A percentile compares a stretch with the other conserved stretches of the same genome.
Conservation (phyloP, 140 eudicot species). For the Artemisia princeps region DNA sequence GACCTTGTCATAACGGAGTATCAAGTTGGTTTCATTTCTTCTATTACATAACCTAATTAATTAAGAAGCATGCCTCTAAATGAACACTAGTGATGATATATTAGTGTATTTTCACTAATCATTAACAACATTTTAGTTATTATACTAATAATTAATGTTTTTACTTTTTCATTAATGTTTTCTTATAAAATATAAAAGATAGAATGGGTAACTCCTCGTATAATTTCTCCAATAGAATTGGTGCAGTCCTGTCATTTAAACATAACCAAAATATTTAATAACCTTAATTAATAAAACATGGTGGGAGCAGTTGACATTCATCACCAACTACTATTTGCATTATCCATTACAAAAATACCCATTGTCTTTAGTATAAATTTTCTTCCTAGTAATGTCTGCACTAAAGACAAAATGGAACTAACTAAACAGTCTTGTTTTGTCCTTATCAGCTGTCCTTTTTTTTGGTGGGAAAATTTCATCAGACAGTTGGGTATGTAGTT, state of each 20-base stretch:
- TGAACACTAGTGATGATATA: too few relatives aligned
- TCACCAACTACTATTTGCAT: conserved; percentile 19
- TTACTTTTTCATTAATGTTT: too few relatives aligned
- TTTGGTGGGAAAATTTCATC: conserved; percentile 14
- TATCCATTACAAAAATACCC: conserved; percentile 16
- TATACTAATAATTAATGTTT: too few relatives aligned
- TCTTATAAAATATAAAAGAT: too few relatives aligned
- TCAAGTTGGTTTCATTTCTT: too few relatives aligned
- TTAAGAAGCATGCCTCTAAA: too few relatives aligned
- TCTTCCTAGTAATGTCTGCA: conserved; percentile 21
- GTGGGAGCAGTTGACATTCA: conserved; percentile 20
- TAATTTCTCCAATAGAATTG: not conserved
- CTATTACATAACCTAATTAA: too few relatives aligned
- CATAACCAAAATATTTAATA: not conserved
- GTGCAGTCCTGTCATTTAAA: conserved; percentile 21
- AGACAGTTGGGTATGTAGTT: conserved; percentile 12
- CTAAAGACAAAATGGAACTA: conserved; percentile 27
- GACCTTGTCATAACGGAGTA: too few relatives aligned
- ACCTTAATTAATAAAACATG: too few relatives aligned
- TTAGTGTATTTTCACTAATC: too few relatives aligned
- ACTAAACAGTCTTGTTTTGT: conserved; percentile 21
- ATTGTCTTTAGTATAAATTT: conserved; percentile 4
- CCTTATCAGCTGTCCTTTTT: conserved; percentile 18
- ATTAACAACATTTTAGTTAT: too few relatives aligned
- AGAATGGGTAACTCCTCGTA: not conserved